A percentile compares a stretch with the other conserved stretches of the same genome.
Evolutionary conservation across 2,329 filamentous ascomycete genomes (phyloP).

Genomic region (Colletotrichum eleusines): DNA sequence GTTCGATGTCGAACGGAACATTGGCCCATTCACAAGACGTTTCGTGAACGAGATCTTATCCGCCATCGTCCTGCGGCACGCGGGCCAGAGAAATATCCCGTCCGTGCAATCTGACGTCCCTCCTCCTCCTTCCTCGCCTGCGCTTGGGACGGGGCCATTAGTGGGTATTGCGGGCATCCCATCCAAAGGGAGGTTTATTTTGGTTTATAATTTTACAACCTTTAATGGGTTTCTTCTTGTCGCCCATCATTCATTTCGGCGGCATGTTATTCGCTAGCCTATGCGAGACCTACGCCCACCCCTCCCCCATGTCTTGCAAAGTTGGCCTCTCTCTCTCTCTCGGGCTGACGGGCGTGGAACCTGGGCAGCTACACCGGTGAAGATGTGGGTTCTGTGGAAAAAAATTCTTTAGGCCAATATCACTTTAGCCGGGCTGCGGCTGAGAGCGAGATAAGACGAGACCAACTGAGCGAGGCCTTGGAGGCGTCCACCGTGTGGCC

Average conservation of each 20-base stretch:
- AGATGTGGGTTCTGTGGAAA: slow-evolving; percentile 22
- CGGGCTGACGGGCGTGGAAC: slow-evolving; percentile 4
- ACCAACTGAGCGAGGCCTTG: neutral
- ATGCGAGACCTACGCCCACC: too few relatives aligned
- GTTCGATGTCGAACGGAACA: slow-evolving; percentile 32
- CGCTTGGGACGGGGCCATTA: neutral
- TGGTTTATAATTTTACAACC: slow-evolving; percentile 1
- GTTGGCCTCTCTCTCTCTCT: neutral
- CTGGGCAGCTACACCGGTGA: too few relatives aligned
- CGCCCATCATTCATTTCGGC: slow-evolving; percentile 28
- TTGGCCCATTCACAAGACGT: slow-evolving; percentile 1
- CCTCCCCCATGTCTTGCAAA: neutral
- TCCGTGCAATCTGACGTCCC: slow-evolving; percentile 23
- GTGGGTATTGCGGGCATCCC: neutral
- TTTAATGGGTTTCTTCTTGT: neutral
- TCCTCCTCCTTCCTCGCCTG: neutral
- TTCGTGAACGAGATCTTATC: slow-evolving; percentile 28
- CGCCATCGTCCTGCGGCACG: slow-evolving; percentile 29
- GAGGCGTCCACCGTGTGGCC: slow-evolving; percentile 16
- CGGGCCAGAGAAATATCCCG: slow-evolving; percentile 5
- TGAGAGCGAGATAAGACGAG: slow-evolving; percentile 15
- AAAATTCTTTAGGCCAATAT: slow-evolving; percentile 4
- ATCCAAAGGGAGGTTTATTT: slow-evolving; percentile 2
- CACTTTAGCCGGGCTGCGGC: slow-evolving; percentile 1
- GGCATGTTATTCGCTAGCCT: too few relatives aligned